These are phyloP conservation scores for Syzygium malaccense DNA, from an alignment of 441 rosid species.

Conservation along the genomic window DNA sequence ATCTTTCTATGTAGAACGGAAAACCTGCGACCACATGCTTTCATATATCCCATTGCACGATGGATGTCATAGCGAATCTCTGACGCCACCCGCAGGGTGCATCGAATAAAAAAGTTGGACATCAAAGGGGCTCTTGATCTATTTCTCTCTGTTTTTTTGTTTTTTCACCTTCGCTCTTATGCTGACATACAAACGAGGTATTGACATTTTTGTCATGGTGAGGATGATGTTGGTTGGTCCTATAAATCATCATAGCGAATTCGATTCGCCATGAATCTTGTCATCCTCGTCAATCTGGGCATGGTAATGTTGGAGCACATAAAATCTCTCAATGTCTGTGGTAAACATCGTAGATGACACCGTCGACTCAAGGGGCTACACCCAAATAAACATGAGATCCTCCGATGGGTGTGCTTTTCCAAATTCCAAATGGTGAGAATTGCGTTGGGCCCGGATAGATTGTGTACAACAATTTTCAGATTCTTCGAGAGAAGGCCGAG, in stretches of 20 bases:
- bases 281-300: not conserved
- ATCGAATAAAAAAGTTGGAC: not conserved
- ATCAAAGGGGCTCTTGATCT: not conserved
- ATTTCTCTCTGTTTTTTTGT: not conserved
- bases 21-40: not conserved
- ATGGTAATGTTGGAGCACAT: not conserved
- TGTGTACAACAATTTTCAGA: too few species aligned
- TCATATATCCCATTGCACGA: not conserved
- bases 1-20: not conserved
- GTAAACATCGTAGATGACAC: not conserved
- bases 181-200: not conserved
- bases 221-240: not conserved
- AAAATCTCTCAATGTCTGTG: not conserved
- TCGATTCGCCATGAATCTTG: not conserved
- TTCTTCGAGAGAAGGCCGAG: too few species aligned
- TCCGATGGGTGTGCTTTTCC: not conserved
- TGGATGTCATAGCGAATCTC: not conserved
- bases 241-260: not conserved
- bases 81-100: not conserved
- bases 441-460: too few species aligned
- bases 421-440: not conserved
- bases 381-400: not conserved
- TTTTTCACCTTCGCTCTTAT: not conserved
- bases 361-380: not conserved
- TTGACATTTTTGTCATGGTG: not conserved